These are phyloP conservation scores for Aspergillaceae sp. DNA, from an alignment of 2,329 filamentous ascomycete species.

Conservation along the genomic window DNA sequence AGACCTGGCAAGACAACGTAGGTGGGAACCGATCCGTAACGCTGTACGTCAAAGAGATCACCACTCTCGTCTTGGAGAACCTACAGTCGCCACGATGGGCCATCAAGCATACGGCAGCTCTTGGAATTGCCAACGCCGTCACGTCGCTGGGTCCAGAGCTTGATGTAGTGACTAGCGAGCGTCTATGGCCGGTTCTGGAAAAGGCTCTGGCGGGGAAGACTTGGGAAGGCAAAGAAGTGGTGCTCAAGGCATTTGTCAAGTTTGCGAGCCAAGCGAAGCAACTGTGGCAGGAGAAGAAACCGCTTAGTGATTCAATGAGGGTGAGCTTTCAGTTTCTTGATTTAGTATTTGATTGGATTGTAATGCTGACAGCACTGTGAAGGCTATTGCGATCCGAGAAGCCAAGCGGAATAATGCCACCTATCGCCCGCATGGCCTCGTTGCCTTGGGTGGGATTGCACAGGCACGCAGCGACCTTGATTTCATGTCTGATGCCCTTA, in stretches of 20 bases:
- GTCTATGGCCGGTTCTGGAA: constrained; percentile 76
- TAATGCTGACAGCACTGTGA: constrained; percentile 12
- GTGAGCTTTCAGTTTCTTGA: constrained; percentile 34
- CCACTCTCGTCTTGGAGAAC: constrained; percentile 56
- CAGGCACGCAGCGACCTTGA: constrained; percentile 59
- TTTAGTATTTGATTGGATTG: constrained; percentile 5
- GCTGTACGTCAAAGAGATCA: constrained; percentile 77
- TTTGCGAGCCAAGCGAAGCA: constrained; percentile 60
- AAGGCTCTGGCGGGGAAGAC: constrained; percentile 79
- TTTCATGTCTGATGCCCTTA: constrained; percentile 58
- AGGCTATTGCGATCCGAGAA: constrained; percentile 67
- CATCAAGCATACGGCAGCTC: constrained; percentile 78
- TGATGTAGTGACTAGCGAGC: constrained; percentile 50
- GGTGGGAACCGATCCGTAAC: constrained; percentile 73
- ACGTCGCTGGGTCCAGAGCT: constrained; percentile 53
- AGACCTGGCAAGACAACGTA: constrained; percentile 85
- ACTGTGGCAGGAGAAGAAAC: constrained; percentile 49
- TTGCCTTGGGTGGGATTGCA: constrained; percentile 64
- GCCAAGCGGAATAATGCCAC: constrained; percentile 82
- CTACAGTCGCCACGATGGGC: constrained; percentile 79
- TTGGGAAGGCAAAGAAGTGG: constrained; percentile 81
- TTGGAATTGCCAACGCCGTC: constrained; percentile 67
- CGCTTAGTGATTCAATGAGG: constrained; percentile 59
- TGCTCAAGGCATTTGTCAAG: constrained; percentile 68
- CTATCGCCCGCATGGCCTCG: constrained; percentile 70